Percentiles rank a stretch among this genome's conserved stretches.
phyloP scores from a whole-genome alignment of 2,329 filamentous ascomycete genomes.

The Ophiostoma tasmaniense region DNA sequence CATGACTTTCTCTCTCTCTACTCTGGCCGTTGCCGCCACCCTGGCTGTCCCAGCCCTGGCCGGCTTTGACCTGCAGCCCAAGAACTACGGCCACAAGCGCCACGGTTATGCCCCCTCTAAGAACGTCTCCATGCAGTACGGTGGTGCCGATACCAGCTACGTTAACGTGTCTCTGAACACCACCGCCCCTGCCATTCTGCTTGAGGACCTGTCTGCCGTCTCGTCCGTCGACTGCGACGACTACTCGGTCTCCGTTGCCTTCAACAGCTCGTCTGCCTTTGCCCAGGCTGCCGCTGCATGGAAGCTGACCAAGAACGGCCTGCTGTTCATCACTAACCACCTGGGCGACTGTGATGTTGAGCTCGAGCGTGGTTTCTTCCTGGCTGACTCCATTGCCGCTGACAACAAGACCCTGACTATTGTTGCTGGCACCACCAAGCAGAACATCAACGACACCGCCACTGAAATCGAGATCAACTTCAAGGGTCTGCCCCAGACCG shows the following conservation, averaged over 20 bases:
- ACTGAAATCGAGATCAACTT: not conserved
- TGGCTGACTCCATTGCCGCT: constrained; percentile 26
- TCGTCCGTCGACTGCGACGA: constrained; percentile 26
- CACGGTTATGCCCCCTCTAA: constrained; percentile 1
- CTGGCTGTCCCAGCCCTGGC: not conserved
- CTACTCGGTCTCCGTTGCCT: constrained; percentile 24
- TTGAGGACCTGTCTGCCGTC: constrained; percentile 28
- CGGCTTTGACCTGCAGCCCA: not conserved
- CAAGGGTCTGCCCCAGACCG: not conserved
- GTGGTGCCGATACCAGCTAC: constrained; percentile 4
- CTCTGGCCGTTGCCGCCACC: not conserved
- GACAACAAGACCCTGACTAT: constrained; percentile 26
- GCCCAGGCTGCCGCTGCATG: constrained; percentile 22
- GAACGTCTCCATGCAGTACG: constrained; percentile 18
- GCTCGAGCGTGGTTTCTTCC: constrained; percentile 33
- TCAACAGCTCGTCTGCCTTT: constrained; percentile 25
- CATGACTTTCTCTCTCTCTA: not conserved
- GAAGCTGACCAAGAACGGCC: constrained; percentile 16
- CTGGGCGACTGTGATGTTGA: constrained; percentile 33
- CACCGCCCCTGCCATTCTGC: constrained; percentile 26
- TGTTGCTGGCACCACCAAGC: constrained; percentile 27
- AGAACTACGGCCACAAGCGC: not conserved
- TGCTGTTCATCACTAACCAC: constrained; percentile 37
- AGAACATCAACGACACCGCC: constrained; percentile 15
- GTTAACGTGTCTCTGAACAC: constrained; percentile 25